Base-by-base conservation (phyloP, 192 early-diverging fungal species). In the Kappamyces sp. region DNA sequence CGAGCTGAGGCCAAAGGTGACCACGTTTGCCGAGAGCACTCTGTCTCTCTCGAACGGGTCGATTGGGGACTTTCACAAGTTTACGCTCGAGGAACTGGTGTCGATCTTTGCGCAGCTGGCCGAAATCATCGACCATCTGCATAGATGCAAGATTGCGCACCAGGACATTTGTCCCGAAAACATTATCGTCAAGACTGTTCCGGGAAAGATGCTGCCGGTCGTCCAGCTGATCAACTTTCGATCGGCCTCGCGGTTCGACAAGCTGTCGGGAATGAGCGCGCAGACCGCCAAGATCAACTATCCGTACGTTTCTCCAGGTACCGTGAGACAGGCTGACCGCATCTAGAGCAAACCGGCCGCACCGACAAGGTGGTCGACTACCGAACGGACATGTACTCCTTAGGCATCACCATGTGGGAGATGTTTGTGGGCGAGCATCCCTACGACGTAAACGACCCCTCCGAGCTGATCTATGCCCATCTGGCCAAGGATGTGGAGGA, bases 341-440 rank as follows among this genome's bases (percentile, higher is more conserved):
- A 47, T n/a, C 23, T 58, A 65, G 77, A 79, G 58, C 77, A 79
- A 69, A 79, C 77, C 15, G 77, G 77, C 5, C 42, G 77, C 47
- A 63, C 70, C 46, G 63, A 76, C 3, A 41, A 63, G 33, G 51
- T 64, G 5, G 55, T 75, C 3, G 74, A 76, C 49, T 71, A 74
- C 61, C 61, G 77, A 23, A 70, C 74, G 34, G 77, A 79, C 47
- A 74, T 79, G 40, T 79, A 76, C 41, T 72, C 66, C 61, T 40
- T 79, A 23, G 77, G 77, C 9, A 33, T 79, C 4, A 76, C 72
- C 2, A 61, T 79, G 3, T 79, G 77, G 77, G 77, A 79, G 50
- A 9, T 76, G 7, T 40, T 74, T 3, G 66, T 79, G 4, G 77
- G 77, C 23, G 36, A 42, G 2, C 68, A 63, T 3, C 69, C 74